Evolutionary conservation across 148 eudicot genomes (phyloP).

Genomic region (Arctostaphylos glauca): DNA sequence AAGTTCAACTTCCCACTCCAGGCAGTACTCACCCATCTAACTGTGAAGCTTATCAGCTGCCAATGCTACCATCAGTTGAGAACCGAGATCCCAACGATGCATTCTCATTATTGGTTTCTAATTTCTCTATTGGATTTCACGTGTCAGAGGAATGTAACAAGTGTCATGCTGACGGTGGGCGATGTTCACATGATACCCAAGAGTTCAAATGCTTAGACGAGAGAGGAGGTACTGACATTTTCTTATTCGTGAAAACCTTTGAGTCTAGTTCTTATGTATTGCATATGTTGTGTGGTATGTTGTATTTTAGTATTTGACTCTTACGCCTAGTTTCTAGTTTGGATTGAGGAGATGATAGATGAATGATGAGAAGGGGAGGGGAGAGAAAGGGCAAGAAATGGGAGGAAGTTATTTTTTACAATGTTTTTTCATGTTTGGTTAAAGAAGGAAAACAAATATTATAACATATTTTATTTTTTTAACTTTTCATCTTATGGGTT

Average conservation of each 20-base stretch:
- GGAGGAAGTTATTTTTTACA: too few relatives aligned
- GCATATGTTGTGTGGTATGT: background rate
- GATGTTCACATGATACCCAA: background rate
- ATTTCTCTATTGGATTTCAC: background rate
- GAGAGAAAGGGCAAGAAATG: too few relatives aligned
- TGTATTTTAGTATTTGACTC: too few relatives aligned
- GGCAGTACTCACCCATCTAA: background rate
- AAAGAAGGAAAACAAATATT: too few relatives aligned
- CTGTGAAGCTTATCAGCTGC: conserved; percentile 13
- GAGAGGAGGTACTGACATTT: background rate
- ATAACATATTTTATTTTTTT: too few relatives aligned
- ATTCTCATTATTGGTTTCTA: background rate
- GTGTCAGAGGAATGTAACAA: background rate
- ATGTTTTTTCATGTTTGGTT: too few relatives aligned
- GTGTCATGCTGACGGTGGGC: background rate
- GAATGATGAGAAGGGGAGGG: too few relatives aligned
- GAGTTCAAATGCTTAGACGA: background rate
- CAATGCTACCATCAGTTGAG: background rate
- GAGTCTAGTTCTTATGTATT: too few relatives aligned
- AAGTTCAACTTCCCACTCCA: background rate
- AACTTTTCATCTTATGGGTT: too few relatives aligned
- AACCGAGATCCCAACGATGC: background rate
- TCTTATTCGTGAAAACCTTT: too few relatives aligned
- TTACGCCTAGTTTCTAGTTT: too few relatives aligned
- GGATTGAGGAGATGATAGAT: too few relatives aligned